Evolutionary conservation across 2,329 filamentous ascomycete genomes (phyloP), one percentile per base, ranked within the genome.

Genomic region (Thelonectria rubi): DNA sequence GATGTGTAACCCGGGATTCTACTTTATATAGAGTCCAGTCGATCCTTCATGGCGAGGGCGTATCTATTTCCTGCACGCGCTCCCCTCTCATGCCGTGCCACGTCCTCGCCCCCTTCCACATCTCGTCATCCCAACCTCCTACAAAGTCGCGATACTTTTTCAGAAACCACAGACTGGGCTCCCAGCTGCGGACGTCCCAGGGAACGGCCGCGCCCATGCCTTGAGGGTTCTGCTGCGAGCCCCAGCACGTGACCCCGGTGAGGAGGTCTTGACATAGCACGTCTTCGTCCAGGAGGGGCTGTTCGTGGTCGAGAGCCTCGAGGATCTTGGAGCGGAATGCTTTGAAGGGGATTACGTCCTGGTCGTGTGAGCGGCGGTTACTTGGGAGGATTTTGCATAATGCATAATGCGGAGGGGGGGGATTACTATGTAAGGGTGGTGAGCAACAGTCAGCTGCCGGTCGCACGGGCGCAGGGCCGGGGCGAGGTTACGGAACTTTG

Each of bases 101-200:
- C 69, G 71, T 71, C 24, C 70, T 65, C 7, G 68, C 62, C 9
- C 69, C 65, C 48, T 63, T 75, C 73, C 74, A 76, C 69, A 80
- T 72, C 42, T 77, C 76, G 7, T 74, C 77, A 5, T 79, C 72
- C 65, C 72, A 76, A 2, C 74, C 76, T 2, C 76, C 76, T 5
- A 75, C 66, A 6, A 79, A 60, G 56, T 65, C 63, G 51, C 69
- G 73, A 63, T 78, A 81, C 63, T 82, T 81, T 42, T 76, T 73
- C 40, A 81, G 55, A 61, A 81, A 81, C 80, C 79, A 81, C 2
- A 71, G 64, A 56, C 74, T 75, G 2, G 77, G 79, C 60, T 82
- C 80, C 80, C 80, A 82, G 58, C 78, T 79, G 12, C 79, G 74
- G 37, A 72, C 70, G 55, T 80, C 79, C 80, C 80, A 82, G 0